Base-by-base conservation (phyloP, 495 filamentous ascomycete genomes). In the Aspergillus carlsbadensis region DNA sequence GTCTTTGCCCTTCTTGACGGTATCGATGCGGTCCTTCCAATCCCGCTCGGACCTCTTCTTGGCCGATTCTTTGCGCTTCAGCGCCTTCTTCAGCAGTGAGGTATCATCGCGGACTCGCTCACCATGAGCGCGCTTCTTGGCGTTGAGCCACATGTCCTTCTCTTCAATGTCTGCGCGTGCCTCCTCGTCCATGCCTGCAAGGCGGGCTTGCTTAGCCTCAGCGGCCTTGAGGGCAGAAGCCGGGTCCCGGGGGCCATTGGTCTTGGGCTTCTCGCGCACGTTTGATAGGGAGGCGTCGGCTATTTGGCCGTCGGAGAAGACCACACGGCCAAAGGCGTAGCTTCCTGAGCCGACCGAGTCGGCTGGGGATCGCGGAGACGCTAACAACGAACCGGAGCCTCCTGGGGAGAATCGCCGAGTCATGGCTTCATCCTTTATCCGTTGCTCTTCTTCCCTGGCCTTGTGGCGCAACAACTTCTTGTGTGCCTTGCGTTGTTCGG, bases 61-160 rank as follows among this genome's bases (percentile, higher is more conserved):
- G 26, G 80, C 75, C 59, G 85, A 86, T 67, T 96, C 90, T 73
- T 95, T 92, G 58, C 93, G 85, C 81, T 97, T 97, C 55, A 97
- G 74, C 2, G 92, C 90, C 79, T 96, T 96, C 82, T 95, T 95
- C 11, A 98, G 81, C 33, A 98, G 68, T n/a, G 80, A 84, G 49
- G 88, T 88, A 67, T 96, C 89, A 58, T 98, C 91, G 55, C 84
- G 80, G n/a, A 96, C 85, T 62, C 91, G 90, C 67, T 96, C 92
- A 24, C 94, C 91, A 59, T 93, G 88, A 3, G 89, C 91, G 22
- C 89, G 86, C 70, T 92, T 90, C 71, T 91, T 84, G 6, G 93
- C 94, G 47, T 92, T 93, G 54, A 95, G 78, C 94, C 94, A 98
- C 46, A 84, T 70, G 65, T 98, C 93, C 75, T 97, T 97, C 72